A percentile compares a stretch with the other conserved stretches of the same genome.
These are phyloP conservation scores for Hypoxylon fragiforme DNA, from an alignment of 495 filamentous ascomycete genomes.

Conservation along the genomic window DNA sequence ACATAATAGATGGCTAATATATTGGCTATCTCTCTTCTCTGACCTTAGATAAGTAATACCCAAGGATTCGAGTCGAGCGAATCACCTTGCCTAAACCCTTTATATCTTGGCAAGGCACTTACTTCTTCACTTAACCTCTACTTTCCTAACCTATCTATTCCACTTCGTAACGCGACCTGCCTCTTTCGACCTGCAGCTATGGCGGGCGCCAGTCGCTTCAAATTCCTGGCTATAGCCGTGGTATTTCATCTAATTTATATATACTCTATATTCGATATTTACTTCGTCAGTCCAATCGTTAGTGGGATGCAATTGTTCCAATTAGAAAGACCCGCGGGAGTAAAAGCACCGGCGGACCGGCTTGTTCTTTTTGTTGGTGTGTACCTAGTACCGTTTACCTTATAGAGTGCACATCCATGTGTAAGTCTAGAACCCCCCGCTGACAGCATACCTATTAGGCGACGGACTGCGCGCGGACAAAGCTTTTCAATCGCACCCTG, in stretches of 20 bases:
- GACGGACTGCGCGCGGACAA: slow-evolving; percentile 98
- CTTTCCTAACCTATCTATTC: no score
- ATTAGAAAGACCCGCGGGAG: slow-evolving; percentile 62
- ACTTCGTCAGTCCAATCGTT: slow-evolving; percentile 98
- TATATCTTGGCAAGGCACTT: slow-evolving; percentile 1
- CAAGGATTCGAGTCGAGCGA: slow-evolving; percentile 20
- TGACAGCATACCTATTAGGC: slow-evolving; percentile 50
- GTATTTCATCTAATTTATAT: slow-evolving; percentile 95
- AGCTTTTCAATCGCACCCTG: slow-evolving; percentile 90
- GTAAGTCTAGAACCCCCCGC: no score
- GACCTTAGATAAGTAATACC: slow-evolving; percentile 3
- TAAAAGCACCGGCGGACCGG: slow-evolving; percentile 81
- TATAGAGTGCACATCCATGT: no score
- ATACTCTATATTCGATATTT: slow-evolving; percentile 98
- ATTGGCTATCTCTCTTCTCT: slow-evolving; percentile 1
- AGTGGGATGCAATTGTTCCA: slow-evolving; percentile 86
- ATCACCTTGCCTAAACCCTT: slow-evolving; percentile 5
- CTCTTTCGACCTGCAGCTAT: slow-evolving; percentile 47
- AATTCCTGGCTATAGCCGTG: slow-evolving; percentile 89
- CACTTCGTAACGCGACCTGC: slow-evolving; percentile 15
- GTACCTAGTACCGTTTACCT: no score
- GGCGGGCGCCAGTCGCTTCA: slow-evolving; percentile 79
- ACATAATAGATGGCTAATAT: slow-evolving; percentile 19
- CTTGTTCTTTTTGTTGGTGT: slow-evolving; percentile 92
- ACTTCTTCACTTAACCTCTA: slow-evolving; percentile 4